Evolutionary conservation across 2,329 filamentous ascomycete genomes (phyloP), one percentile per base, ranked within the genome.

Genomic region (Aplosporella prunicola): DNA sequence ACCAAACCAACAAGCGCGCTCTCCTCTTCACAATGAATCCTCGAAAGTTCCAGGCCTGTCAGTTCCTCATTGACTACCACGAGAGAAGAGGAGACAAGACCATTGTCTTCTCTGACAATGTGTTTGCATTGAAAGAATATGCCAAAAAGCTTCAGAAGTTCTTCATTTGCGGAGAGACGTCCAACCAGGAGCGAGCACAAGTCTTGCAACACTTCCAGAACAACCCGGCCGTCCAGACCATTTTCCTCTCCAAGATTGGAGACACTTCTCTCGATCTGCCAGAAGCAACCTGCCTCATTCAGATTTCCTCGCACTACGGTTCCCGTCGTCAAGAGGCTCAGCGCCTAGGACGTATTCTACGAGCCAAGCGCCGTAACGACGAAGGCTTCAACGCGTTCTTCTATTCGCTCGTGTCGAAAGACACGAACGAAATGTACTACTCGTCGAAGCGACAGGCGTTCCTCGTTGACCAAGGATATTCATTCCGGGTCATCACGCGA

Each of bases 311-410:
- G 0, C 91, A 98, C 55, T 98, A 95, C 52, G 91, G 91, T 44
- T 96, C 89, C 8, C 85, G 91, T 49, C 81, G 91, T 64, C 91
- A 96, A 60, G 91, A 98, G 64, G 91, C 91, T 0, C 91, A 96
- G 57, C 78, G 91, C 2, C 70, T 96, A 0, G 91, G 91, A 3
- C 81, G 91, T 35, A 96, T 98, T 50, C 74, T 98, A 3, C 76
- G 91, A 62, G 91, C 91, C 10, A 98, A 98, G 64, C 78, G 91
- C 13, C 76, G 91, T 56, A 96, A 95, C 51, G 91, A 98, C 50
- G 91, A 96, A 58, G 91, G 91, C 6, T 98, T 98, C 62, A 98
- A 98, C 55, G 91, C 91, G 0, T 98, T 96, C 61, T 98, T 98
- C 67, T 98, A 98, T 64, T 93, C 86, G 0, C 73, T 98, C 1